Percentiles rank a stretch among this genome's conserved stretches.
Conservation (phyloP, 352 stramenopile species). For the Globisporangium recalcitrans region DNA sequence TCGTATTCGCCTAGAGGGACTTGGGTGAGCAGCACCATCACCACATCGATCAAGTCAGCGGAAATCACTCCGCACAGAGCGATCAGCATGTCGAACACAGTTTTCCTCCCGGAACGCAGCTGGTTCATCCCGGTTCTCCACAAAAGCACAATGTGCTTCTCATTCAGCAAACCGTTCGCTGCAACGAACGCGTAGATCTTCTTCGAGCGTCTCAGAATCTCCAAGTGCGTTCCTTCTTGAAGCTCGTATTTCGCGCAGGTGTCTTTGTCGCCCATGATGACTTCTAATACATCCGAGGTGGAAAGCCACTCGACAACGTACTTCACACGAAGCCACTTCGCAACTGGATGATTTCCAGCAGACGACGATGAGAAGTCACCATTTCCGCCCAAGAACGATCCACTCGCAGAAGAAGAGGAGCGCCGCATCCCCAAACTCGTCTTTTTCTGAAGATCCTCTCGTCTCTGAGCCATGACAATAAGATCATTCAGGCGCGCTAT, state of each 20-base stretch:
- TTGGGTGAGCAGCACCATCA: conserved; percentile 73
- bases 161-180: conserved; percentile 45
- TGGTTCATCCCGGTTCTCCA: conserved; percentile 73
- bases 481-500: conserved; percentile 71
- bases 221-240: conserved; percentile 72
- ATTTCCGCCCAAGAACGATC: conserved; percentile 12
- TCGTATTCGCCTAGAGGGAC: conserved; percentile 67
- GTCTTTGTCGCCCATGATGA: conserved; percentile 72
- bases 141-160: conserved; percentile 65
- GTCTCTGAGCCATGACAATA: conserved; percentile 68
- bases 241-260: conserved; percentile 62
- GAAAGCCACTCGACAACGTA: conserved; percentile 79
- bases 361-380: conserved; percentile 20
- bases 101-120: conserved; percentile 60
- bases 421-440: conserved; percentile 46
- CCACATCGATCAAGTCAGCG: conserved; percentile 69
- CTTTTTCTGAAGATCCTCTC: conserved; percentile 60
- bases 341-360: conserved; percentile 23
- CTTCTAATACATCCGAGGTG: conserved; percentile 72
- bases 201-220: conserved; percentile 75
- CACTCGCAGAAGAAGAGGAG: conserved; percentile 25
- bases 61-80: conserved; percentile 57
- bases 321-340: conserved; percentile 69
- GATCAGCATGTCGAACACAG: conserved; percentile 70
- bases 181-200: conserved; percentile 67